A percentile compares a stretch with the other conserved stretches of the same genome.
Conservation (phyloP, 805 yeast genomes). For the Torulaspora franciscae region DNA sequence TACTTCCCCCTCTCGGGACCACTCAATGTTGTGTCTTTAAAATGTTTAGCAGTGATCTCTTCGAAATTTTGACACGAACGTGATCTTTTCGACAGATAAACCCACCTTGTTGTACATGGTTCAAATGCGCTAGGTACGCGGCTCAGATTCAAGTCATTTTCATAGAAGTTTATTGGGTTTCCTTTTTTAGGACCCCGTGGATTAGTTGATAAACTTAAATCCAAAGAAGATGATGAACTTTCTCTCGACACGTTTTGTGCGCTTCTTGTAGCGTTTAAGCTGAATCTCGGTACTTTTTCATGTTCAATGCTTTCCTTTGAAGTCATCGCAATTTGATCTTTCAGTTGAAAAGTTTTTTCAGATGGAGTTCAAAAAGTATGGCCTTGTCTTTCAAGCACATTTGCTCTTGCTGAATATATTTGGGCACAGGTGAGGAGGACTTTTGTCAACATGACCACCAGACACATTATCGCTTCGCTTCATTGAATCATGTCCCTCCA, state of each 20-base stretch:
- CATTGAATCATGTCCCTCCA: too few relatives aligned
- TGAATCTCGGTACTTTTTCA: not conserved
- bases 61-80: not conserved
- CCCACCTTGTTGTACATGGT: not conserved
- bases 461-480: too few relatives aligned
- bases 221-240: constrained; percentile 3
- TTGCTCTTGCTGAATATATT: constrained; percentile 2
- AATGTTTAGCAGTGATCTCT: not conserved
- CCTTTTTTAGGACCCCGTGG: constrained; percentile 2
- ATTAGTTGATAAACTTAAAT: not conserved
- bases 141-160: constrained; percentile 16
- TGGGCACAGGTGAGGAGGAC: too few relatives aligned
- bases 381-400: constrained; percentile 13
- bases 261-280: not conserved
- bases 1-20: not conserved
- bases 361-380: constrained; percentile 12
- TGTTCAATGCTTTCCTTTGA: constrained; percentile 1
- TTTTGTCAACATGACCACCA: too few relatives aligned
- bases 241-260: not conserved
- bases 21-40: not conserved
- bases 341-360: constrained; percentile 14
- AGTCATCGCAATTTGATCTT: not conserved
- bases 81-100: constrained; percentile 1
- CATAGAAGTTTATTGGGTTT: constrained; percentile 23
- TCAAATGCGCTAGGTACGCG: constrained; percentile 14